Base-by-base conservation (phyloP, 2,329 filamentous ascomycete genomes). In the Tolypocladium tundrense region DNA sequence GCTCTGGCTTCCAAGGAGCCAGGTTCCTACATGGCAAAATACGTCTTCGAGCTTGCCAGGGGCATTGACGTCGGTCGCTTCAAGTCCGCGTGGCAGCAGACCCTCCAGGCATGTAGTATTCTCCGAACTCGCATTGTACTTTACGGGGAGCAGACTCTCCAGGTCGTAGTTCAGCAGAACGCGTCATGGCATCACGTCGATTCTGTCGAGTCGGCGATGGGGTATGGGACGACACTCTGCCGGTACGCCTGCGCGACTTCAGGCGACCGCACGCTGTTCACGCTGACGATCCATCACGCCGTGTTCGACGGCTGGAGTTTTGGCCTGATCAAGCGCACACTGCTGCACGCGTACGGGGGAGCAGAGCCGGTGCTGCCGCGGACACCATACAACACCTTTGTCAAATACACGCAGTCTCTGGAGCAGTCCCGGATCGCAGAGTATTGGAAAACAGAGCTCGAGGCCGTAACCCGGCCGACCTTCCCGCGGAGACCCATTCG, bases 21-120 rank as follows among this genome's bases (percentile, higher is more conserved):
- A 0, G 72, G 72, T 3, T 69, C 70, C 2, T 78, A 78, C 48
- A 65, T 75, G 14, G 67, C 68, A 4, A 66, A 69, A 50, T 60
- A 66, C 27, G 66, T 64, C 2, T 58, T 69, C 19, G 58, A 62
- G 19, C 60, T 71, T 6, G 40, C 61, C 0, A 42, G 35, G 13
- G 27, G 63, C 16, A 43, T 65, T 9, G 60, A 69, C 4, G 33
- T 67, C 37, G 54, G 41, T 9, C 57, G 43, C 2, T 70, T 71
- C 62, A 65, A 67, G 58, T 54, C 60, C 1, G 68, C 70, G 7
- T 72, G 69, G 70, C 58, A 61, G 10, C 16, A 16, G 13, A 59
- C 58, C 35, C 56, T 58, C 9, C 37, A 56, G 19, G 27, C 19
- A 9, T 58, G 58, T 31, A 51, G 53, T 31, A 61, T 54, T 31